Evolutionary conservation across 768 basidiomycete species (phyloP).

Genomic region (Macrocybe gigantea): DNA sequence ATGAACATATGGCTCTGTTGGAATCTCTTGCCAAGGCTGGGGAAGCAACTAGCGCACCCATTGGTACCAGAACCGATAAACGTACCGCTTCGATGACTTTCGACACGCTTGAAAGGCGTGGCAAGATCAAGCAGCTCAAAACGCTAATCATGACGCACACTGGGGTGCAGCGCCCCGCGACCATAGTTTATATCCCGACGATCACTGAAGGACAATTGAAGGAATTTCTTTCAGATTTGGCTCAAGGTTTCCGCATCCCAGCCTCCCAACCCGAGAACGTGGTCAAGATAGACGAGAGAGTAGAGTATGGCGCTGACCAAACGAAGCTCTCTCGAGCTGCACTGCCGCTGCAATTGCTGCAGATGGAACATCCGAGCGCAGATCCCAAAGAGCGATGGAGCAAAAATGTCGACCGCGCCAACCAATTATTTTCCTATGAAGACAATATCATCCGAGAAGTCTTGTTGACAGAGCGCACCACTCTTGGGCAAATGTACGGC

Average conservation of each 20-base stretch:
- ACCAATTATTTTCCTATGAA: conserved; percentile 49
- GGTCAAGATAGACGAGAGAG: conserved; percentile 46
- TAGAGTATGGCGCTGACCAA: conserved; percentile 49
- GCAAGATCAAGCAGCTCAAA: conserved; percentile 64
- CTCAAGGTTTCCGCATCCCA: conserved; percentile 18
- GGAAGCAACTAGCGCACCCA: conserved; percentile 65
- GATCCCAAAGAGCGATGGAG: conserved; percentile 38
- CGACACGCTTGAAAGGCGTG: conserved; percentile 55
- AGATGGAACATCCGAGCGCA: conserved; percentile 36
- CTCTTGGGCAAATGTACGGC: conserved; percentile 70
- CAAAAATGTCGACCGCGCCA: conserved; percentile 36
- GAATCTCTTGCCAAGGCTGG: conserved; percentile 50
- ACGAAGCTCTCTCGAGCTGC: conserved; percentile 22
- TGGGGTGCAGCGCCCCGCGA: conserved; percentile 52
- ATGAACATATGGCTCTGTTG: conserved; percentile 60
- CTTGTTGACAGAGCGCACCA: conserved; percentile 64
- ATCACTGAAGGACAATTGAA: conserved; percentile 47
- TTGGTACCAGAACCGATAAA: conserved; percentile 67
- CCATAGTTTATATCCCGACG: conserved; percentile 61
- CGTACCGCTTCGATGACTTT: conserved; percentile 60
- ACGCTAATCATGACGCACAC: conserved; percentile 57
- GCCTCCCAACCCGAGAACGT: conserved; percentile 28
- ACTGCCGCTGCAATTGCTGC: conserved; percentile 40
- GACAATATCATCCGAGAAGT: conserved; percentile 52
- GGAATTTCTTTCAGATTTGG: conserved; percentile 51